A percentile compares a stretch with the other conserved stretches of the same genome.
These are phyloP conservation scores for Cutaneotrichosporon cavernicola DNA, from an alignment of 1,284 basidiomycete genomes.

Conservation along the genomic window DNA sequence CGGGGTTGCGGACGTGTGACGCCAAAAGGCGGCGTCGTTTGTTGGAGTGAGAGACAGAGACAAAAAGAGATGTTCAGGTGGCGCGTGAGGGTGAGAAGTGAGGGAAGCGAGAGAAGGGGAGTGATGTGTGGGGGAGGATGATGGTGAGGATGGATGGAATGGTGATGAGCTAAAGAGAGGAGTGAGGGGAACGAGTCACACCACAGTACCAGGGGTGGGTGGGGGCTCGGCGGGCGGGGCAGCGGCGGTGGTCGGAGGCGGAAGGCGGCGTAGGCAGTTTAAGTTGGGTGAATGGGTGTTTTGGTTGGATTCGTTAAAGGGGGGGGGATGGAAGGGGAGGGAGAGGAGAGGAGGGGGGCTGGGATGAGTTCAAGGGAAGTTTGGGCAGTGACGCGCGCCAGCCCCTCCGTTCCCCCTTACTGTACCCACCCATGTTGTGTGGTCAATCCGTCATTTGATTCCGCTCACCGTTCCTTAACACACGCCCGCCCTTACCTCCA, in stretches of 20 bases:
- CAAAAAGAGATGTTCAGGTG: background rate
- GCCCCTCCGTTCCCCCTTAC: background rate
- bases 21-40: background rate
- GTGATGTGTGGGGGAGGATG: background rate
- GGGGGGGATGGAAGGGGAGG: background rate
- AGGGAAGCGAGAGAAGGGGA: too few species aligned
- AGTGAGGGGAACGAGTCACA: background rate
- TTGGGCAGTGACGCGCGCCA: background rate
- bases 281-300: background rate
- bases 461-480: background rate
- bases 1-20: background rate
- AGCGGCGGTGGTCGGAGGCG: background rate
- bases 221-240: background rate
- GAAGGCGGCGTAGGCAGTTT: background rate
- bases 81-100: background rate
- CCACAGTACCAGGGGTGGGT: too few species aligned
- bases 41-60: background rate
- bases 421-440: background rate
- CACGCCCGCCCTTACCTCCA: background rate
- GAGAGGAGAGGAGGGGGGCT: too few species aligned
- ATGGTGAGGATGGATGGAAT: background rate
- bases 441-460: background rate
- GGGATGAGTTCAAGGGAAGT: background rate
- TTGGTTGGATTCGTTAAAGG: background rate
- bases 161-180: background rate